Evolutionary conservation across 2,329 filamentous ascomycete species (phyloP), one percentile per base, ranked within the genome.

Genomic region (Mycosphaerelloides madeirae): DNA sequence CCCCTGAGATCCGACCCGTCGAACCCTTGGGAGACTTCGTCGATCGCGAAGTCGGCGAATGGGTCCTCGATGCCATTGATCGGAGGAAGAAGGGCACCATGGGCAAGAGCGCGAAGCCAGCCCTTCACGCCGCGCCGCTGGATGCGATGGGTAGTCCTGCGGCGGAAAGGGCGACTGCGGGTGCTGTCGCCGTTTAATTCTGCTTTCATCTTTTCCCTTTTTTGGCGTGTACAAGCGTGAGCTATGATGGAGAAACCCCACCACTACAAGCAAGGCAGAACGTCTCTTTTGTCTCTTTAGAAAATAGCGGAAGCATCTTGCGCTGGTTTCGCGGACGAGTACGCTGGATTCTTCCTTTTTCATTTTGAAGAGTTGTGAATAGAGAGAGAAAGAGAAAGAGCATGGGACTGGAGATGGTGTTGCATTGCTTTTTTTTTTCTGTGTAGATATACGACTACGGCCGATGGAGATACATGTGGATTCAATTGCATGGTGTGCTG

Each of bases 111-210:
- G 73, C 75, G 38, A 87, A 85, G 60, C 93, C 93, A 13, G 90
- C 93, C 3, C 69, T 97, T 50, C 93, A 97, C 65, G 83, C 87
- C 4, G 91, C 87, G 18, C 87, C 90, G 1, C 68, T 97, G 34
- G 87, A 95, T 64, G 79, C 79, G 12, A 46, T 49, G 28, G 38
- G 46, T 15, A 48, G 45, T 44, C 47, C 45, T 32, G 29, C 4
- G 18, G 15, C 43, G 22, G 41, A 45, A 38, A 44, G 34, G 34
- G 14, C 31, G 3, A 41, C 33, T 12, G 14, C 31, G 18, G 19
- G 41, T 34, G 41, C 41, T 38, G 41, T 49, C 20, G 38, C 34
- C n/a, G 38, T 44, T 6, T 41, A 16, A 38, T 6, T 25, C 33
- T 19, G 6, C 19, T 16, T 18, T 12, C 33, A 16, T 12, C 16